These are phyloP conservation scores for Puccinia horiana DNA, from an alignment of 1,284 basidiomycete species.

Conservation along the genomic window DNA sequence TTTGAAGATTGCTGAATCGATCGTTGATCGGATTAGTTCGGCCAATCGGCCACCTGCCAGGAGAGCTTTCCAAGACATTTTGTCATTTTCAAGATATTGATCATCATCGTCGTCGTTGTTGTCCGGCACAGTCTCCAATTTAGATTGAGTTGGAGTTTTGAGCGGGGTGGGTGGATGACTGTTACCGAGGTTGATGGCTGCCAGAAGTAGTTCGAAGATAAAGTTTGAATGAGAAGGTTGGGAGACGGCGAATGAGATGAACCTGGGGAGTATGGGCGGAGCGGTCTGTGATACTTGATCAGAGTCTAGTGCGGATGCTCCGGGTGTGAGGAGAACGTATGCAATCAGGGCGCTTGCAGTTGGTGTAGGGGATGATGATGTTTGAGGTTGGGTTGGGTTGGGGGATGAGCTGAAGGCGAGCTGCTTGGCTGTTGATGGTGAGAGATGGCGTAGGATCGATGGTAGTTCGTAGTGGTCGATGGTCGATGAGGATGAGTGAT, in stretches of 20 bases:
- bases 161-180: constrained; percentile 3
- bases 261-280: not conserved
- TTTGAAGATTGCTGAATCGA: not conserved
- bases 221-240: not conserved
- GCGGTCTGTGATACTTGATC: not conserved
- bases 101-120: constrained; percentile 22
- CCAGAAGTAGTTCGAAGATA: constrained; percentile 12
- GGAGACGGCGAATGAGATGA: constrained; percentile 22
- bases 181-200: constrained; percentile 36
- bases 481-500: not conserved
- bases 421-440: constrained; percentile 7
- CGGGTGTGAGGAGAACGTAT: constrained; percentile 34
- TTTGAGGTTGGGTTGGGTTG: not conserved
- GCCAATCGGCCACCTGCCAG: constrained; percentile 33
- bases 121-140: not conserved
- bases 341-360: not conserved
- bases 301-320: not conserved
- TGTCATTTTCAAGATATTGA: constrained; percentile 18
- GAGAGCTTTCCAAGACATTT: constrained; percentile 37
- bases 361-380: not conserved
- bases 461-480: constrained; percentile 4
- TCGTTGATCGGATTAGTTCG: constrained; percentile 25
- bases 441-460: constrained; percentile 40
- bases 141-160: not conserved
- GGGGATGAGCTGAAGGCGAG: not conserved